Percentiles rank a stretch among this genome's conserved stretches.
Conservation (phyloP, 1,284 basidiomycete species). For the Takashimella koratensis region DNA sequence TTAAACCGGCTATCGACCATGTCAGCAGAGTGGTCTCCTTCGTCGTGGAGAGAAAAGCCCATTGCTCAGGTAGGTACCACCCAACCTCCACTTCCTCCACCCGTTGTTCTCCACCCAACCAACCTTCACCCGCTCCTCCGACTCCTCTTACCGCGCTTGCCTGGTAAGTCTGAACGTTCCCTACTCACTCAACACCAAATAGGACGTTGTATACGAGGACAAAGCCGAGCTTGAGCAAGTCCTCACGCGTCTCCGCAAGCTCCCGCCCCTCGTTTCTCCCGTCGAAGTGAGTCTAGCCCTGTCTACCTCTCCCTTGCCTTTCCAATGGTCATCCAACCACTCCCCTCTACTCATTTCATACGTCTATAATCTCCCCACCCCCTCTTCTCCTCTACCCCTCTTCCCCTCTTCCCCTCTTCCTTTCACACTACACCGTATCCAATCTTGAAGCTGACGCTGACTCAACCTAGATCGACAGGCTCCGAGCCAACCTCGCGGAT, state of each 20-base stretch:
- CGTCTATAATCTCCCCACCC: too few species aligned
- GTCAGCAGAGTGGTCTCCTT: constrained; percentile 53
- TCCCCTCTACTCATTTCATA: too few species aligned
- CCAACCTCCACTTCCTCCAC: too few species aligned
- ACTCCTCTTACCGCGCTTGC: too few species aligned
- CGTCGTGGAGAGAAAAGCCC: constrained; percentile 62
- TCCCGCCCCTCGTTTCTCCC: constrained; percentile 85
- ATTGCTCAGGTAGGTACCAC: constrained; percentile 64
- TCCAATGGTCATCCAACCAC: too few species aligned
- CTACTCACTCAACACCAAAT: constrained; percentile 16
- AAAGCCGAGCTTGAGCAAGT: constrained; percentile 57
- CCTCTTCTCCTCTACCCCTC: too few species aligned
- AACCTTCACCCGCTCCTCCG: too few species aligned
- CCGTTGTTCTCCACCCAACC: too few species aligned
- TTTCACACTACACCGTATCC: too few species aligned
- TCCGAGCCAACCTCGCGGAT: constrained; percentile 70
- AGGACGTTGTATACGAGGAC: constrained; percentile 49
- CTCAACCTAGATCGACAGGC: constrained; percentile 68
- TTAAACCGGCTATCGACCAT: too few species aligned
- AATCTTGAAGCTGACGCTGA: constrained; percentile 1
- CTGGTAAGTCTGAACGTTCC: not conserved
- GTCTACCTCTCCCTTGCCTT: too few species aligned
- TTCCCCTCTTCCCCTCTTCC: too few species aligned
- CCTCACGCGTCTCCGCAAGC: constrained; percentile 64
- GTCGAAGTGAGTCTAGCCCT: constrained; percentile 66